Evolutionary conservation across 495 filamentous ascomycete genomes (phyloP), one percentile per base, ranked within the genome.

Genomic region (Penicillium nucicola): DNA sequence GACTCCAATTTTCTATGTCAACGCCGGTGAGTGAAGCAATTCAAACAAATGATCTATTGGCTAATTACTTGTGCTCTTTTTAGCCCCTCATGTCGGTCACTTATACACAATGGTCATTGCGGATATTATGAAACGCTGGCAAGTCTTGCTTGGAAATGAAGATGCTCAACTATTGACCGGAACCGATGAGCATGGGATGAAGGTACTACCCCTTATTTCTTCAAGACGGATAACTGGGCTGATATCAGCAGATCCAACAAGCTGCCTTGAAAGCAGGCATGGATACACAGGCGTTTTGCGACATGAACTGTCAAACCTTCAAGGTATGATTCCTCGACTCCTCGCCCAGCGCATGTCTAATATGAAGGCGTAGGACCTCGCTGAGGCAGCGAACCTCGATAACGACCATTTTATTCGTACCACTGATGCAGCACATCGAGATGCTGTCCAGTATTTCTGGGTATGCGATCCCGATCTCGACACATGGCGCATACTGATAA

Each of bases 1-100:
- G 3, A 91, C 89, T 6, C 93, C 93, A 6, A 99, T 99, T 41
- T 99, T 97, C 77, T 99, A 99, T 64, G 95, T 97, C 68, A 99
- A 99, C 79, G 89, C 92, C 18, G 84, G 91, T 95, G 77, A 56
- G 74, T 52, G 0, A 3, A 4, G 2, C 19, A 32, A n/a, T 18
- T 11, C 8, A 3, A 8, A n/a, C n/a, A n/a, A n/a, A n/a, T n/a
- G n/a, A n/a, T n/a, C 13, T 25, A 3, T 14, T 0, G 17, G 9
- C 30, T 0, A 9, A 1, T 22, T 40, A n/a, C 69, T 64, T 69
- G 60, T 37, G 10, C n/a, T 17, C 10, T 10, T 1, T 7, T 14
- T 22, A 95, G 90, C 87, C 35, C 95, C 93, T 41, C 93, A 98
- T 75, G 80, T 98, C 59, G 93, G 93, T 45, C 95, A 98, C 65